phyloP scores from a whole-genome alignment of 2,329 filamentous ascomycete species.

The Colletotrichum kahawae region DNA sequence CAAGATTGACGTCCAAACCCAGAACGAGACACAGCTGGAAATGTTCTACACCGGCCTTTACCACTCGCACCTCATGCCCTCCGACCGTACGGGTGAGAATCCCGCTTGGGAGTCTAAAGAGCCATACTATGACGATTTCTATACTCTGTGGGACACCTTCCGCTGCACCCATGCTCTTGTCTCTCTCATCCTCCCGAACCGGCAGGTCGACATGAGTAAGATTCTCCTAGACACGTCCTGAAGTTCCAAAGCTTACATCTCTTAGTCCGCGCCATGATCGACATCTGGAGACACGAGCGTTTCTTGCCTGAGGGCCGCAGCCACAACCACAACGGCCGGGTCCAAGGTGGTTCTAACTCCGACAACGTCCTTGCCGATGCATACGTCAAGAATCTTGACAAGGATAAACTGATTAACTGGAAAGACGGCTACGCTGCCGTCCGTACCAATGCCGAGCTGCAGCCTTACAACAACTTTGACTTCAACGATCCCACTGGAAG shows the following conservation, averaged over 20 bases:
- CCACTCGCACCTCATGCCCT: slow-evolving; percentile 66
- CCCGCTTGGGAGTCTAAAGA: slow-evolving; percentile 58
- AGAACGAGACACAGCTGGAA: slow-evolving; percentile 51
- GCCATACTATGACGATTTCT: slow-evolving; percentile 65
- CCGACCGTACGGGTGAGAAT: slow-evolving; percentile 64
- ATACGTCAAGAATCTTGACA: slow-evolving; percentile 50
- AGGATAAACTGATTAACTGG: slow-evolving; percentile 58
- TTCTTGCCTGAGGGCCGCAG: slow-evolving; percentile 60
- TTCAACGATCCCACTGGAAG: slow-evolving; percentile 56
- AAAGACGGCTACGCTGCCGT: slow-evolving; percentile 55
- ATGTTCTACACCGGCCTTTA: slow-evolving; percentile 65
- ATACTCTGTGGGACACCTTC: slow-evolving; percentile 62
- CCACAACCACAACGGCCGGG: slow-evolving; percentile 61
- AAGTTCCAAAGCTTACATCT: background rate
- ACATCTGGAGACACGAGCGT: slow-evolving; percentile 60
- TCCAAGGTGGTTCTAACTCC: slow-evolving; percentile 63
- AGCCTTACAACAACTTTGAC: slow-evolving; percentile 54
- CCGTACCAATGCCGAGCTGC: slow-evolving; percentile 60
- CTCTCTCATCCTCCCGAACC: slow-evolving; percentile 56
- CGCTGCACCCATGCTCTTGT: slow-evolving; percentile 58
- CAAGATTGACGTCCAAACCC: slow-evolving; percentile 42
- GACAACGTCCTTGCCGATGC: slow-evolving; percentile 67
- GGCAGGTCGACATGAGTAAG: slow-evolving; percentile 53
- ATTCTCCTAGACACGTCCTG: background rate
- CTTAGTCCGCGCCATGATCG: slow-evolving; percentile 56